A percentile compares a stretch with the other conserved stretches of the same genome.
phyloP scores from a whole-genome alignment of 2,329 filamentous ascomycete species.

The Cladosporium austrohemisphaericum region DNA sequence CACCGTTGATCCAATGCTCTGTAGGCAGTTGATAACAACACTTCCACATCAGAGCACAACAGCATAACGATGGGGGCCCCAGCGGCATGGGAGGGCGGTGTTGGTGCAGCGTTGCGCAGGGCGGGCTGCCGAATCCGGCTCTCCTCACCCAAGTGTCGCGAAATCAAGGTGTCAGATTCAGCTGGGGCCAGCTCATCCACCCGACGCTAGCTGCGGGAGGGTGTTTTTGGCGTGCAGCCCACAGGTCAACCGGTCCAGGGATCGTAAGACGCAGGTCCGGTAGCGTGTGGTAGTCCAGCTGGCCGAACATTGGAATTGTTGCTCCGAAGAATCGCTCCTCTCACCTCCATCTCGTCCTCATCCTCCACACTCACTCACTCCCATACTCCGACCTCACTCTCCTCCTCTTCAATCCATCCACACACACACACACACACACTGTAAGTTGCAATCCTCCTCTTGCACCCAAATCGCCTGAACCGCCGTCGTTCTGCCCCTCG shows the following conservation, averaged over 20 bases:
- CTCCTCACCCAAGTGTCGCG: slow-evolving; percentile 3
- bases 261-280: slow-evolving; percentile 12
- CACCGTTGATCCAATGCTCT: too few species aligned
- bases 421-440: background rate
- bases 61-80: slow-evolving; percentile 4
- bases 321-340: background rate
- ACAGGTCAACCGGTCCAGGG: slow-evolving; percentile 13
- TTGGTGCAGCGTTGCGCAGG: slow-evolving; percentile 4
- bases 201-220: slow-evolving; percentile 9
- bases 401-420: background rate
- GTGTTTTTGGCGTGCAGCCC: slow-evolving; percentile 10
- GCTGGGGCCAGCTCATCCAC: background rate
- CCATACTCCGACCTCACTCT: background rate
- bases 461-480: background rate
- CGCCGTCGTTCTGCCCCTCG: background rate
- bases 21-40: background rate
- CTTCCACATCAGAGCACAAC: background rate
- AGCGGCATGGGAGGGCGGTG: slow-evolving; percentile 2
- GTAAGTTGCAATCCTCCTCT: slow-evolving; percentile 7
- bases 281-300: background rate
- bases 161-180: slow-evolving; percentile 7
- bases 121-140: slow-evolving; percentile 4
- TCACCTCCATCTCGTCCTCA: slow-evolving; percentile 12
- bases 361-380: slow-evolving; percentile 7
- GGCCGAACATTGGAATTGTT: background rate